Evolutionary conservation across 345 rosid genomes (phyloP).

Genomic region (Euphorbia lathyris): DNA sequence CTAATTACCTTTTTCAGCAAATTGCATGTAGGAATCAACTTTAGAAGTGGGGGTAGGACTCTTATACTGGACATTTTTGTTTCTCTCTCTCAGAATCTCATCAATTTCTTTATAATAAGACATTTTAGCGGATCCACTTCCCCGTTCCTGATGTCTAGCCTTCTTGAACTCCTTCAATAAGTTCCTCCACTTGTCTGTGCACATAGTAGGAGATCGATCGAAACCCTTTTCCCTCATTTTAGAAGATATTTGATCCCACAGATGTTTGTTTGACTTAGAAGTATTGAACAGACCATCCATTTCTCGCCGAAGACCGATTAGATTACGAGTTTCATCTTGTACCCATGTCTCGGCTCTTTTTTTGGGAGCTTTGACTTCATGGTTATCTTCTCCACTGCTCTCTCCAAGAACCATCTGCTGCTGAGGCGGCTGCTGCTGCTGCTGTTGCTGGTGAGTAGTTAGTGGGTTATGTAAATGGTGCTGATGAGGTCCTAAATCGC

Average conservation of each 20-base stretch:
- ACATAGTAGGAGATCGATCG: slow-evolving; percentile 97
- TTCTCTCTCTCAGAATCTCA: slow-evolving; percentile 84
- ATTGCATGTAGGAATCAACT: slow-evolving; percentile 84
- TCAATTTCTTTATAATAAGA: slow-evolving; percentile 94
- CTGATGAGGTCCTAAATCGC: slow-evolving; percentile 50
- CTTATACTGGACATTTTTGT: slow-evolving; percentile 66
- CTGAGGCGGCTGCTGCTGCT: slow-evolving; percentile 28
- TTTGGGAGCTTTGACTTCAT: slow-evolving; percentile 83
- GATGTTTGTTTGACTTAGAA: slow-evolving; percentile 93
- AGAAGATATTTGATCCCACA: slow-evolving; percentile 88
- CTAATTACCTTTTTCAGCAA: slow-evolving; percentile 80
- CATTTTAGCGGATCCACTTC: slow-evolving; percentile 85
- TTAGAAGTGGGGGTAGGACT: slow-evolving; percentile 61
- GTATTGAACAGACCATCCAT: slow-evolving; percentile 93
- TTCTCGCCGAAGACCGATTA: slow-evolving; percentile 71
- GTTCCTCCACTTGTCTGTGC: slow-evolving; percentile 99
- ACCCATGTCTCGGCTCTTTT: slow-evolving; percentile 99
- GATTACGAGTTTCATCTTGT: slow-evolving; percentile 85
- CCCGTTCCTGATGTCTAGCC: slow-evolving; percentile 77
- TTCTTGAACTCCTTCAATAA: slow-evolving; percentile 93
- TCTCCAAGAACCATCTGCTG: slow-evolving; percentile 78
- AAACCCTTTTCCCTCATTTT: slow-evolving; percentile 97
- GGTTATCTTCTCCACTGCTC: slow-evolving; percentile 73
- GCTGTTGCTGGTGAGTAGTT: slow-evolving; percentile 30
- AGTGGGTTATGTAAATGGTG: slow-evolving; percentile 29